Percentiles rank a stretch among this genome's conserved stretches.
Evolutionary conservation across 768 basidiomycete genomes (phyloP).

Genomic region (Ramaria rubella): DNA sequence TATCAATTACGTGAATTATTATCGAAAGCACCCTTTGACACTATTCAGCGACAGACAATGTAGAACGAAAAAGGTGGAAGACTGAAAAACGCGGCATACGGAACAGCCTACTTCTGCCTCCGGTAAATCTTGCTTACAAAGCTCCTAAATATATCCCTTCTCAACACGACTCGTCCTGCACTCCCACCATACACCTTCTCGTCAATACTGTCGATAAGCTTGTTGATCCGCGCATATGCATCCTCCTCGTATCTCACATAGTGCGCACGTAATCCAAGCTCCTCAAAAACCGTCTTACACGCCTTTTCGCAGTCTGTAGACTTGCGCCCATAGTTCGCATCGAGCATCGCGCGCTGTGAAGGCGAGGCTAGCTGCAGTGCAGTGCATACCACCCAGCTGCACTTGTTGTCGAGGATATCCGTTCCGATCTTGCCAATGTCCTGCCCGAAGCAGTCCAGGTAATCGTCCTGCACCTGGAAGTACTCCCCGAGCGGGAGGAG

Average conservation of each 20-base stretch:
- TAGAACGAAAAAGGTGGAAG: too few species aligned
- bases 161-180: conserved; percentile 34
- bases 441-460: conserved; percentile 84
- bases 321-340: conserved; percentile 62
- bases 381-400: conserved; percentile 91
- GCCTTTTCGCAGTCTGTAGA: conserved; percentile 47
- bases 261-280: conserved; percentile 53
- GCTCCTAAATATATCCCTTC: conserved; percentile 67
- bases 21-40: too few species aligned
- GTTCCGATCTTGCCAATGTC: conserved; percentile 96
- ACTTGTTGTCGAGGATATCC: conserved; percentile 98
- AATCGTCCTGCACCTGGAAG: conserved; percentile 98
- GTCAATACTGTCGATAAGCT: conserved; percentile 65
- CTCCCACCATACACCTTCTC: conserved; percentile 34
- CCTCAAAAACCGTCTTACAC: conserved; percentile 68
- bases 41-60: too few species aligned
- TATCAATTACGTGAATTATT: too few species aligned
- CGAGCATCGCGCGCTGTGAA: conserved; percentile 53
- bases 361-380: conserved; percentile 47
- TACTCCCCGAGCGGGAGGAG: conserved; percentile 93
- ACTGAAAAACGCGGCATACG: too few species aligned
- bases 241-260: conserved; percentile 79
- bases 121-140: conserved; percentile 87
- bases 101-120: conserved; percentile 36
- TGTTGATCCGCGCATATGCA: conserved; percentile 58